phyloP scores from a whole-genome alignment of 2,329 filamentous ascomycete genomes.

The Fusarium sp. region DNA sequence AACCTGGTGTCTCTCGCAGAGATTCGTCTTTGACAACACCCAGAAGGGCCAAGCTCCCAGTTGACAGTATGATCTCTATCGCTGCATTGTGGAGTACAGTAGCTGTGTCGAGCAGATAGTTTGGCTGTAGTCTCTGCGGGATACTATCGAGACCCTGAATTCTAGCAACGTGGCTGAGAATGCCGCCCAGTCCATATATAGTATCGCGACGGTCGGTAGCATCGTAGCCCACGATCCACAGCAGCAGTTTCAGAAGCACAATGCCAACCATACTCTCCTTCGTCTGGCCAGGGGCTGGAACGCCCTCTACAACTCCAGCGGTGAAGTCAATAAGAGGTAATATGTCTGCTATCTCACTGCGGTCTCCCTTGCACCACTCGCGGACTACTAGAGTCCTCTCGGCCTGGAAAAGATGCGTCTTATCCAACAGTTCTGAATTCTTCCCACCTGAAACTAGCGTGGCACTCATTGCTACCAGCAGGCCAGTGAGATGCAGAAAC shows the following conservation, averaged over 20 bases:
- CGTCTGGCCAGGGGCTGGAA: too few relatives aligned
- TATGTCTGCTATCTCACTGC: background rate
- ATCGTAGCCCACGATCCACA: background rate
- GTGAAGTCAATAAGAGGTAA: background rate
- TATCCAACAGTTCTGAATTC: background rate
- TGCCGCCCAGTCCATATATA: background rate
- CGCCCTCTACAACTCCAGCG: background rate
- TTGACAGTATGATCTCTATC: background rate
- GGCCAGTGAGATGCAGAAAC: background rate
- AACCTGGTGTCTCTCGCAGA: background rate
- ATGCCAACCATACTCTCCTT: background rate
- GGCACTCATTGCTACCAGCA: background rate
- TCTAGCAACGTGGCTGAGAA: background rate
- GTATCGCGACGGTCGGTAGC: background rate
- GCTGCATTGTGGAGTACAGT: background rate
- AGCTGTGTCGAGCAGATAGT: background rate
- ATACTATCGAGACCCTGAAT: background rate
- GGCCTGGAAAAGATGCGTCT: background rate
- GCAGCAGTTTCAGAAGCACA: background rate
- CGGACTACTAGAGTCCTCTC: constrained; percentile 2
- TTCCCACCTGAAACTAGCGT: background rate
- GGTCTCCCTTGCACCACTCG: background rate
- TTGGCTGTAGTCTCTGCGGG: background rate
- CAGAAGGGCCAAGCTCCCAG: background rate
- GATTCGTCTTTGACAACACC: constrained; percentile 4